Base-by-base conservation (phyloP, 140 eudicot genomes). In the Senecio squalidus region DNA sequence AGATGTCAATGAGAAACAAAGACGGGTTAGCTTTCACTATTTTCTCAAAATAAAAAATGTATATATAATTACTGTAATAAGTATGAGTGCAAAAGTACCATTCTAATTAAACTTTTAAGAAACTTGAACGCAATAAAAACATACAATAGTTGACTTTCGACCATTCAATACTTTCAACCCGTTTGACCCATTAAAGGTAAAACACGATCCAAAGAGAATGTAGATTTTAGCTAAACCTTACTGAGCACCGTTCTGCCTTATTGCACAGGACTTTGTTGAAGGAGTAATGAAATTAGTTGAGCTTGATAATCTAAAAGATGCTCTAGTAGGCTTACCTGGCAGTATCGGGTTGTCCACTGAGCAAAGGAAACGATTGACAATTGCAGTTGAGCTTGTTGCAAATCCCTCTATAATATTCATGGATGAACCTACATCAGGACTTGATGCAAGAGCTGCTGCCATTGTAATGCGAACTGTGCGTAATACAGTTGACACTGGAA, bases 281-380 rank as follows among this genome's bases (percentile, higher is more conserved):
- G 87, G 89, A 74, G 96, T 91, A 34, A 86, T 86, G 94, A 62
- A 45, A 47, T 64, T 91, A 61, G 95, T 91, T 30, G 98, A 91
- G 72, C 95, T 91, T 15, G 85, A 83, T 56, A 65, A 72, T 41
- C 67, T 91, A 55, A 63, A 79, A 64, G 30, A 83, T 64, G 91
- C 94, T 50, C 71, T 91, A 74, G 98, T 91, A 23, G 98, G 98
- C 11, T 36, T 80, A 58, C 94, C 94, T 23, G 98, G 95, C 10
- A 69, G 78, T 60, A 34, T 69, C 5, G 94, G 98, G 31, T 55
- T 91, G 57, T 91, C 98, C 52, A 86, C 98, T 18, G 98, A 91
- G n/a, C n/a, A n/a, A n/a, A n/a, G n/a, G n/a, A n/a, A n/a, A n/a
- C n/a, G n/a, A n/a, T n/a, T n/a, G n/a, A n/a, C n/a, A n/a, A n/a